Base-by-base conservation (phyloP, 129 eudicot species). In the Helianthus tuberosus region DNA sequence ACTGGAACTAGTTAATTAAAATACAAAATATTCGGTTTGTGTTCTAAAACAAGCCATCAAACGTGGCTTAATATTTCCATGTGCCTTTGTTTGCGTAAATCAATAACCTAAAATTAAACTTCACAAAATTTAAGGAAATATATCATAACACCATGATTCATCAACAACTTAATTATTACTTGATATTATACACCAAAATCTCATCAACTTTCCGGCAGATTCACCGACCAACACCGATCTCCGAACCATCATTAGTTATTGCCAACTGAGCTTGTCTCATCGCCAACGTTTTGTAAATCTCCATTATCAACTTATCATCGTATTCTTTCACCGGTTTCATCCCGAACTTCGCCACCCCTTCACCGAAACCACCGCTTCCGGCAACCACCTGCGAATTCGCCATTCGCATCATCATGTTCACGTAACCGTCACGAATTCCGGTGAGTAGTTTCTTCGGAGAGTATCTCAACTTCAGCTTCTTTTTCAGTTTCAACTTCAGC, bases 361-460 rank as follows among this genome's bases (percentile, higher is more conserved):
- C 78, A 8, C 81, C 75, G 17, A 32, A 70, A 3, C 70, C 79
- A 52, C 80, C 79, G 50, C 63, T 8, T 11, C 71, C 69, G 11
- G 36, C 27, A 9, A 79, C 35, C 69, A 20, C 43, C 60, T 71
- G 71, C 61, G 85, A 51, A 54, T 32, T 80, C 36, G 82, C 84
- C 77, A 84, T 65, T 51, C 68, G 61, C 76, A 84, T 71, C 88
- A 84, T 84, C 82, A 84, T 64, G 13, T 36, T 80, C 25, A 84
- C 79, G 35, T 84, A 80, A 3, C 82, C 73, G 35, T 84, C 82
- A 38, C 88, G 88, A 3, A 84, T 62, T 50, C 81, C 44, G 50
- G 39, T 17, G 15, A 84, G 47, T n/a, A 84, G 4, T 60, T 72
- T 84, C 72, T 72, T 84, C 27, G 88, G 85, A 2, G 85, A 75